Conservation (phyloP, 1,139 yeast genomes). For the Geotrichum histeridarum region DNA sequence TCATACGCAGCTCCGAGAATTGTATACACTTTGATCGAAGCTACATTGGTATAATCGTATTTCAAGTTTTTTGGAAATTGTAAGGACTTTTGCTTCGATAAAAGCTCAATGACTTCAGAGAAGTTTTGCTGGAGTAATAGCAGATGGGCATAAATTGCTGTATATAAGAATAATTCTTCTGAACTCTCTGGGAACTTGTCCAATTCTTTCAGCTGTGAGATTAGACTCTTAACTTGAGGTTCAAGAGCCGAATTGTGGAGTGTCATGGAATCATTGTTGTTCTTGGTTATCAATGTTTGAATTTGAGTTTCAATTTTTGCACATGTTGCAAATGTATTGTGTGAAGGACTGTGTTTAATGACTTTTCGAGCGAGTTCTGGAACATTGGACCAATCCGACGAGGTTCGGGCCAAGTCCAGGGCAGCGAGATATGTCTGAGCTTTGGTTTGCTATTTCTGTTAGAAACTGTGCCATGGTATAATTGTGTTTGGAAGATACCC, state of each 20-base stretch:
- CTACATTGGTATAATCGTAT: constrained; percentile 24
- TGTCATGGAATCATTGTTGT: constrained; percentile 11
- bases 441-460: constrained; percentile 7
- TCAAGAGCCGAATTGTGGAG: constrained; percentile 9
- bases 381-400: constrained; percentile 24
- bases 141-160: constrained; percentile 25
- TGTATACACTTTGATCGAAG: constrained; percentile 26
- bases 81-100: constrained; percentile 2
- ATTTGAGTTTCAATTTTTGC: constrained; percentile 16
- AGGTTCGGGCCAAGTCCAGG: constrained; percentile 26
- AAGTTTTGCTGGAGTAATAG: constrained; percentile 23
- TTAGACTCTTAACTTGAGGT: constrained; percentile 2
- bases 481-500: neutral
- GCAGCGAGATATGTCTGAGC: constrained; percentile 18
- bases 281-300: neutral
- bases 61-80: neutral
- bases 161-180: constrained; percentile 23
- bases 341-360: constrained; percentile 20
- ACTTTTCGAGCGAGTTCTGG: constrained; percentile 28
- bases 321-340: constrained; percentile 11
- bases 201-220: constrained; percentile 2
- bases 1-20: constrained; percentile 31
- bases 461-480: neutral
- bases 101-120: constrained; percentile 20
- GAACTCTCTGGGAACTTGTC: neutral